phyloP scores from a whole-genome alignment of 164 flowering plant genomes.

The Chimonanthus salicifolius region DNA sequence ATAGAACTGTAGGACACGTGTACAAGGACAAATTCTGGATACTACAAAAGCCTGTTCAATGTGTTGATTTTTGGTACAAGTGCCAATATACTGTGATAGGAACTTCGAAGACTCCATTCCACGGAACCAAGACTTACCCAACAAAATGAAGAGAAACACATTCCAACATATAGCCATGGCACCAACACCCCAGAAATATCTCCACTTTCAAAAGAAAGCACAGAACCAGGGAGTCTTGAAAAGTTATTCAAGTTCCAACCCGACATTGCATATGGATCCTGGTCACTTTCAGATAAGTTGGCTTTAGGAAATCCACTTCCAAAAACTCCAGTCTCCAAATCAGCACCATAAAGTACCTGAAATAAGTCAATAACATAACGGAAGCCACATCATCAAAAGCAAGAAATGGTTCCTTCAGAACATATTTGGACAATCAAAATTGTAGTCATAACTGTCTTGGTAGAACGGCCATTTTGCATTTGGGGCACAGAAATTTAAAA shows the following conservation, averaged over 20 bases:
- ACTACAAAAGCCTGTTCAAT: background rate
- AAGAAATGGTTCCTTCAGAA: background rate
- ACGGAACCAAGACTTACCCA: conserved; percentile 52
- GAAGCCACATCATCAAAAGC: background rate
- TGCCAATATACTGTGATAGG: background rate
- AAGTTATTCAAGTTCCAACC: conserved; percentile 91
- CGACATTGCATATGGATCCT: conserved; percentile 44
- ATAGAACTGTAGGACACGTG: background rate
- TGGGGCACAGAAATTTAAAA: background rate
- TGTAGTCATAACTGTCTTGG: background rate
- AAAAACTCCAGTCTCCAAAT: conserved; percentile 71
- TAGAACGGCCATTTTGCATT: background rate
- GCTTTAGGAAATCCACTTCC: conserved; percentile 81
- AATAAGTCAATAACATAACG: conserved; percentile 1
- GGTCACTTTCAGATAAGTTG: conserved; percentile 22
- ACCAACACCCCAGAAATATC: conserved; percentile 89
- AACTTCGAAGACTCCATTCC: too few species aligned
- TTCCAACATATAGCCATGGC: conserved; percentile 91
- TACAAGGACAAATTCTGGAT: background rate
- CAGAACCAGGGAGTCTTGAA: conserved; percentile 78
- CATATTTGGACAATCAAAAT: background rate
- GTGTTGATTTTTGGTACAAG: background rate
- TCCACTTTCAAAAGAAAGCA: conserved; percentile 59
- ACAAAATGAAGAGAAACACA: conserved; percentile 96
- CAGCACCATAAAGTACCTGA: conserved; percentile 89